A percentile compares a stretch with the other conserved stretches of the same genome.
Conservation (phyloP, 305 asterid species). For the Fraxinus sp. region DNA sequence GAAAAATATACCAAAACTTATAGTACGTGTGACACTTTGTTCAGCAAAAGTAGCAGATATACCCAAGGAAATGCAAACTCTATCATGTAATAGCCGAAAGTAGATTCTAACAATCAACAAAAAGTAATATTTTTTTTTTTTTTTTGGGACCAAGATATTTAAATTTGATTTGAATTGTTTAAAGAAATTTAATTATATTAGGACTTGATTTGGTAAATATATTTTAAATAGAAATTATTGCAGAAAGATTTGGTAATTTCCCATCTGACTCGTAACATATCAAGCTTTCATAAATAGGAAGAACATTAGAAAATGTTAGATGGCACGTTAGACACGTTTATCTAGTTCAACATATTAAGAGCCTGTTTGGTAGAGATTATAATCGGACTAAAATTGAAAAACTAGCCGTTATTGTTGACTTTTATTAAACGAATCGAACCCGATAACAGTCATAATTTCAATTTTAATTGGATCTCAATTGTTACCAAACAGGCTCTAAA, state of each 20-base stretch:
- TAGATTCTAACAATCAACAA: not conserved
- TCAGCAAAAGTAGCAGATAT: not conserved
- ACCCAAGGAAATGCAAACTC: not conserved
- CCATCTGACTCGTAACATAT: not conserved
- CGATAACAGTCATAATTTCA: no score
- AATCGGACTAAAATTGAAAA: no score
- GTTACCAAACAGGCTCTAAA: no score
- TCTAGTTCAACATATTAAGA: not conserved
- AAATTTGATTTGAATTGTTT: not conserved
- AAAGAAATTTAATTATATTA: not conserved
- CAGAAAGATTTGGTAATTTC: not conserved
- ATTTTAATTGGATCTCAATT: no score
- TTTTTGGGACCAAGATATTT: not conserved
- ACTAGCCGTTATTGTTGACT: no score
- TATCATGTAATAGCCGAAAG: not conserved
- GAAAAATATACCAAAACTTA: not conserved
- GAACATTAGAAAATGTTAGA: no score
- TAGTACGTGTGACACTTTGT: not conserved
- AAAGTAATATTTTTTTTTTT: no score
- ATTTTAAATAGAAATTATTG: not conserved
- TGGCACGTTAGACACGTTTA: not conserved
- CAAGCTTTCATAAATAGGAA: not conserved
- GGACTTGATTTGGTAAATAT: not conserved
- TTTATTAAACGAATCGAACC: no score
- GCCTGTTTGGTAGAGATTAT: no score